A percentile compares a stretch with the other conserved stretches of the same genome.
phyloP scores from a whole-genome alignment of 176 grass and related monocot species.

The Sorghum bicolor region Sorghum_bicolor_NCBIv3 NC_012872.2:64338001-64338500 shows the following conservation, averaged over 20 bases:
- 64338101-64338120: not conserved
- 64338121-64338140: not conserved
- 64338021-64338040: not conserved
- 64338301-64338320: not conserved
- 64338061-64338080: not conserved
- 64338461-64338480: too few relatives aligned
- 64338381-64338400: too few relatives aligned
- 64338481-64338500: too few relatives aligned
- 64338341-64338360: too few relatives aligned
- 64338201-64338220: not conserved
- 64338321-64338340: not conserved
- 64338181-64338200: not conserved
- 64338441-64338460: too few relatives aligned
- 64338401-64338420: too few relatives aligned
- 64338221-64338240: not conserved
- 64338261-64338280: not conserved
- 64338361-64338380: too few relatives aligned
- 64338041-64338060: not conserved
- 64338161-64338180: not conserved
- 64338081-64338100: not conserved
- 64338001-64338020: not conserved
- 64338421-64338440: too few relatives aligned
- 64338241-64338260: not conserved
- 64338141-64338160: not conserved
- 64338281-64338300: not conserved